Conservation (phyloP, 345 rosid species). For the Boechera stricta region DNA sequence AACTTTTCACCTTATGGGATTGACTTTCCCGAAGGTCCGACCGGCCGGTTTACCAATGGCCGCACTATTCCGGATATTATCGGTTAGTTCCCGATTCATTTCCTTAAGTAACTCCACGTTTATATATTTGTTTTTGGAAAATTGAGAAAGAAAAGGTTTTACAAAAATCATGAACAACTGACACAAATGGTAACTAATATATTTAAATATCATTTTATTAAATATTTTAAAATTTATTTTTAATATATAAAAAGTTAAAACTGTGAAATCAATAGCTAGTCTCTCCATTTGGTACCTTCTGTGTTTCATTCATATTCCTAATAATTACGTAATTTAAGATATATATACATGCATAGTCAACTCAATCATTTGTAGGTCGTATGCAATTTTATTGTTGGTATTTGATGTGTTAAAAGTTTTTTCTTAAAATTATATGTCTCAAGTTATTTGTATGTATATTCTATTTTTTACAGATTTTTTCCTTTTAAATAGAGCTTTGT, state of each 20-base stretch:
- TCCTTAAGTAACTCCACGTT: neutral
- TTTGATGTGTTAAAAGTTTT: neutral
- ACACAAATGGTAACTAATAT: neutral
- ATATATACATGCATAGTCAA: neutral
- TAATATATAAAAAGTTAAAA: too few species aligned
- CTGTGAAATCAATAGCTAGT: neutral
- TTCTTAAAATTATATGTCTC: neutral
- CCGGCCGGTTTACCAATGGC: conserved; percentile 68
- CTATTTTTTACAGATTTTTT: too few species aligned
- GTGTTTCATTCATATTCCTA: neutral
- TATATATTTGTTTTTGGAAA: neutral
- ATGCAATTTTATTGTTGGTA: neutral
- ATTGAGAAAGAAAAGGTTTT: neutral
- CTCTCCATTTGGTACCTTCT: neutral
- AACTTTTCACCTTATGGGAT: conserved; percentile 63
- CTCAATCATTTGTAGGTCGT: neutral
- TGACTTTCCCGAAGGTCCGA: conserved; percentile 61
- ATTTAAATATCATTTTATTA: neutral
- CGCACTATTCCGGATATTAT: conserved; percentile 53
- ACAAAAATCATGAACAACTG: neutral
- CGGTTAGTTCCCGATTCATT: conserved; percentile 41
- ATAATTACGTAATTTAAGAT: neutral
- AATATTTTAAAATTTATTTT: too few species aligned
- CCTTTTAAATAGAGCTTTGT: too few species aligned
- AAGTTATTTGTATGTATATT: too few species aligned